Evolutionary conservation across 2,329 filamentous ascomycete genomes (phyloP), one percentile per base, ranked within the genome.

Genomic region (Huntiella savannae): DNA sequence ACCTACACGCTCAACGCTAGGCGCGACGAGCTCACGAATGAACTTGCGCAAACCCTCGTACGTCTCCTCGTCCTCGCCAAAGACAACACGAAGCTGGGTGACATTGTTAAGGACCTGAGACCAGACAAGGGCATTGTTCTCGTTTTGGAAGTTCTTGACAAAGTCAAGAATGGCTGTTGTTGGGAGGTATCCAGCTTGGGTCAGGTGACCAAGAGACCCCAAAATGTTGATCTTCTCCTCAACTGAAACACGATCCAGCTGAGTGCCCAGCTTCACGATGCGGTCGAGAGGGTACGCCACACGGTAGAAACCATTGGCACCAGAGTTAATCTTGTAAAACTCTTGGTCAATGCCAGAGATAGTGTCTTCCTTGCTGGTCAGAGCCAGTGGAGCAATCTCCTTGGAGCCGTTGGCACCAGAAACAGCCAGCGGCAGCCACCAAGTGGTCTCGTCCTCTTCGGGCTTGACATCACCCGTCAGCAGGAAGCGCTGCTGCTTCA

Each of bases 281-380:
- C 88, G 77, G 52, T 75, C 69, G n/a, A 84, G 77, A 4, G 91
- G 85, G 58, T 96, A 93, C 63, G 93, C 94, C 42, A 88, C 91
- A 51, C 87, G 76, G 65, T 92, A 96, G 58, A 76, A 95, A 19
- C 86, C 88, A 44, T 79, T 86, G 49, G 88, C 82, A 47, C 88
- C 77, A 50, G 79, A 77, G 67, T 98, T 98, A 56, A 98, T 69
- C 66, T 94, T 92, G 66, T 96, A 98, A 61, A 94, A 95, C 35
- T 75, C 71, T 40, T 79, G 72, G 53, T 85, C 75, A 48, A 93
- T 67, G 50, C 80, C 78, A 42, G 72, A 69, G 48, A 96, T 73
- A 10, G 76, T 86, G 47, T 85, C 78, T 54, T 82, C 71, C 64
- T 84, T 95, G 48, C 71, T 66, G 0, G 77, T 82, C 39, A 98